These are phyloP conservation scores for Auricularia heimuer DNA, from an alignment of 768 basidiomycete genomes.

Conservation along the genomic window DNA sequence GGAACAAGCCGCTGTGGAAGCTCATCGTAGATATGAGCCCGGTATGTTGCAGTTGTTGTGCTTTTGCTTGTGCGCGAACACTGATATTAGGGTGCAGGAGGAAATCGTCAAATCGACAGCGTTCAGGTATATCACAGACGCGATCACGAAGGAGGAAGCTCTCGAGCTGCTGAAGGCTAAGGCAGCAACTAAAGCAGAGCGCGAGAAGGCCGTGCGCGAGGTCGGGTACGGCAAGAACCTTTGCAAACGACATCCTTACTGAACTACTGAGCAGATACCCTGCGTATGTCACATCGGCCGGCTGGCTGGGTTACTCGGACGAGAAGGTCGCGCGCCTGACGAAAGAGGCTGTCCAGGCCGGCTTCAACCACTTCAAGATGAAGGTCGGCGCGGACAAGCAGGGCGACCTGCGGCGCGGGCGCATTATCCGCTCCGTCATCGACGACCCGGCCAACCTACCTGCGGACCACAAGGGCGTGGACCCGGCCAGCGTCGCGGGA, in stretches of 20 bases:
- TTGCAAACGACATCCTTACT: neutral
- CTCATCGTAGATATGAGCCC: conserved; percentile 85
- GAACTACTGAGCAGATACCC: conserved; percentile 53
- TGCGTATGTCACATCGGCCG: conserved; percentile 87
- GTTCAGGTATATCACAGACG: conserved; percentile 89
- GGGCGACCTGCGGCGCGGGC: conserved; percentile 78
- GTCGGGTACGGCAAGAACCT: conserved; percentile 36
- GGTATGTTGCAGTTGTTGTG: conserved; percentile 22
- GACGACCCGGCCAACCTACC: conserved; percentile 84
- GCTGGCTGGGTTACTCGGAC: conserved; percentile 90
- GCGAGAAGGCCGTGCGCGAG: conserved; percentile 66
- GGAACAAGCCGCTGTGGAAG: conserved; percentile 88
- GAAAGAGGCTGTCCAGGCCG: conserved; percentile 70
- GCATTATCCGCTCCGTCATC: conserved; percentile 87
- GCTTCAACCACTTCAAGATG: conserved; percentile 99
- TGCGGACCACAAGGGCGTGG: conserved; percentile 40
- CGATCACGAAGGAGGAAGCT: conserved; percentile 85
- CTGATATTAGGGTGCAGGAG: conserved; percentile 35
- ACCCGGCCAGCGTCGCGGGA: conserved; percentile 51
- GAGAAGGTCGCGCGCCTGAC: conserved; percentile 85
- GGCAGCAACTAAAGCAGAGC: conserved; percentile 63
- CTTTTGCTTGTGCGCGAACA: too few species aligned
- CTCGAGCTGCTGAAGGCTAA: conserved; percentile 69
- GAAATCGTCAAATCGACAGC: conserved; percentile 67
- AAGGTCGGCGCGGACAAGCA: conserved; percentile 84